Percentiles rank a stretch among this genome's conserved stretches.
phyloP scores from a whole-genome alignment of 768 basidiomycete genomes.

The Suillus plorans region DNA sequence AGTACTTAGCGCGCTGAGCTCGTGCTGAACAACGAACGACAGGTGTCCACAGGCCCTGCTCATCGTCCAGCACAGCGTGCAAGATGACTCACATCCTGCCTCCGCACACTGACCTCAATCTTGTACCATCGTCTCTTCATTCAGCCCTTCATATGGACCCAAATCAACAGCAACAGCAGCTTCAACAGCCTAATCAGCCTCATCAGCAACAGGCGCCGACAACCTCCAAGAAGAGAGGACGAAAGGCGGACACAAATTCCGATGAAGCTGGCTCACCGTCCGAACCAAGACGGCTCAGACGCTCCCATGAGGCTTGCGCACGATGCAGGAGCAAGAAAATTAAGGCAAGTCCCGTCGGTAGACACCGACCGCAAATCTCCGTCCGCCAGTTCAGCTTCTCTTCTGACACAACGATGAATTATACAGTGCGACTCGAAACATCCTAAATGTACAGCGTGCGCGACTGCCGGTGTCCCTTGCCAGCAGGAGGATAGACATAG shows the following conservation, averaged over 20 bases:
- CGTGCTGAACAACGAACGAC: slow-evolving; percentile 19
- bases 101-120: slow-evolving; percentile 43
- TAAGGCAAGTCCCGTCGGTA: slow-evolving; percentile 75
- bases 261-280: slow-evolving; percentile 57
- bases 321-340: slow-evolving; percentile 96
- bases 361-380: slow-evolving; percentile 85
- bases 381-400: slow-evolving; percentile 40
- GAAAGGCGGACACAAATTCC: slow-evolving; percentile 55
- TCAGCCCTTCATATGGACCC: slow-evolving; percentile 71
- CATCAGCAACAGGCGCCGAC: slow-evolving; percentile 37
- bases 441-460: slow-evolving; percentile 83
- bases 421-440: slow-evolving; percentile 87
- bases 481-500: slow-evolving; percentile 88
- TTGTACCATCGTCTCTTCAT: slow-evolving; percentile 52
- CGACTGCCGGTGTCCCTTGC: slow-evolving; percentile 75
- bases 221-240: slow-evolving; percentile 51
- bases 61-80: slow-evolving; percentile 12
- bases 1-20: slow-evolving; percentile 18
- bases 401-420: slow-evolving; percentile 27
- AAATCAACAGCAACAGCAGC: slow-evolving; percentile 50
- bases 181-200: slow-evolving; percentile 36
- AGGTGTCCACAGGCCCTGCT: slow-evolving; percentile 6
- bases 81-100: slow-evolving; percentile 49
- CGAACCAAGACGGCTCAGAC: slow-evolving; percentile 78
- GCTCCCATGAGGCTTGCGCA: slow-evolving; percentile 91